Base-by-base conservation (phyloP, 352 stramenopile genomes). In the Halophytophthora polymorphica region DNA sequence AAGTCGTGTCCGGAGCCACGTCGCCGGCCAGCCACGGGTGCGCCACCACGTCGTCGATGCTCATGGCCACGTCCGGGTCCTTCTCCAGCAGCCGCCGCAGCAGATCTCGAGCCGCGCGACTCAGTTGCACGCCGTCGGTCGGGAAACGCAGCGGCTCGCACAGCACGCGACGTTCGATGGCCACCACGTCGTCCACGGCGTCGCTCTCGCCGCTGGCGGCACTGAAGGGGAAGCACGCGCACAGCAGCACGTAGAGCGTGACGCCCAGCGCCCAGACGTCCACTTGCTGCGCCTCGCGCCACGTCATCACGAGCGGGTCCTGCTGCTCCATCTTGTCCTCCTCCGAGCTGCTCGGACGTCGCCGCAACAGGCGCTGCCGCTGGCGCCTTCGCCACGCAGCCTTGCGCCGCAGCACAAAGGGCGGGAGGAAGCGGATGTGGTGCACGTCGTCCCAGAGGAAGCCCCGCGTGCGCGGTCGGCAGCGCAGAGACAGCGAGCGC, bases 201-300 rank as follows among this genome's bases (percentile, higher is more conserved):
- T 47, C 33, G 25, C 69, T 56, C 13, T 58, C 52, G 8, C 45
- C 39, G 14, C 45, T 48, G 0, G 46, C 36, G 23, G 18, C 53
- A 33, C 61, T 51, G 36, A 89, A 91, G 1, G 81, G 81, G 44
- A 83, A 88, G 13, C 58, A 58, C 1, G 66, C 74, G 29, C 71
- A 90, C 2, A 92, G 56, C 53, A 92, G 63, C 41, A 84, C 61
- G 45, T 81, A 89, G 50, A 90, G 74, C 6, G 76, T 88, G 21
- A 93, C 71, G 2, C 83, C 83, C 6, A 93, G 63, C 2, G 80
- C 77, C 74, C 75, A 93, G 8, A 82, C 46, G 53, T 93, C 83
- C 7, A 91, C 35, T 39, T 91, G 83, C 33, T 74, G 69, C 0
- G 77, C 83, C 15, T 88, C 71, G 22, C 43, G 47, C 80, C 80